These are phyloP conservation scores for Podaxis sp. DNA, from an alignment of 768 basidiomycete genomes.

Conservation along the genomic window DNA sequence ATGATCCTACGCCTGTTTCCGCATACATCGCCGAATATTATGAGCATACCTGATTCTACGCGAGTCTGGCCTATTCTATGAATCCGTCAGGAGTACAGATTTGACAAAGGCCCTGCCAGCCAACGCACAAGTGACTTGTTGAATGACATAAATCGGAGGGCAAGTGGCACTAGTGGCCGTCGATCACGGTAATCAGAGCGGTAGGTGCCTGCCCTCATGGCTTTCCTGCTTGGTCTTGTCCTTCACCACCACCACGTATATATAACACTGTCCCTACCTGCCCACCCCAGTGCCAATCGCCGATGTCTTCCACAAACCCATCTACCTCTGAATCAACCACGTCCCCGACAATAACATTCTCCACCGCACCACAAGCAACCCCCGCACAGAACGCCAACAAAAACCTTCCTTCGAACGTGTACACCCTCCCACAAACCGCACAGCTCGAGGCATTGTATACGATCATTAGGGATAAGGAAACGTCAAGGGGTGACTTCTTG, in stretches of 20 bases:
- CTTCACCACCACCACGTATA: background rate
- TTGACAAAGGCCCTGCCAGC: background rate
- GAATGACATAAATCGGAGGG: conserved; percentile 3
- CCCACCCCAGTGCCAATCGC: background rate
- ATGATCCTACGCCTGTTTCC: no score
- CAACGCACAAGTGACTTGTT: background rate
- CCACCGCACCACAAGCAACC: conserved; percentile 15
- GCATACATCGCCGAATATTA: no score
- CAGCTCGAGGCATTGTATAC: conserved; percentile 96
- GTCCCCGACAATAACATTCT: background rate
- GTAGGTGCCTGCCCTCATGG: conserved; percentile 13
- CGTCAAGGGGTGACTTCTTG: conserved; percentile 89
- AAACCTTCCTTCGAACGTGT: conserved; percentile 76
- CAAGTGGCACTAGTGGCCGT: conserved; percentile 6
- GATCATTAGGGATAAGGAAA: conserved; percentile 88
- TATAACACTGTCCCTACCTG: background rate
- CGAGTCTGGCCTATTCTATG: no score
- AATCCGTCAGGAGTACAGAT: background rate
- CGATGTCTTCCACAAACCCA: background rate
- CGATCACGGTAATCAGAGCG: conserved; percentile 7
- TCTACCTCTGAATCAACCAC: background rate
- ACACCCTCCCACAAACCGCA: conserved; percentile 84
- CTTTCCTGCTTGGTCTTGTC: background rate
- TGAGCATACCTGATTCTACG: no score
- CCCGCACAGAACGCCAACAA: conserved; percentile 36